phyloP scores from a whole-genome alignment of 176 grass and related monocot genomes.

The Chrysopogon serrulatus region DNA sequence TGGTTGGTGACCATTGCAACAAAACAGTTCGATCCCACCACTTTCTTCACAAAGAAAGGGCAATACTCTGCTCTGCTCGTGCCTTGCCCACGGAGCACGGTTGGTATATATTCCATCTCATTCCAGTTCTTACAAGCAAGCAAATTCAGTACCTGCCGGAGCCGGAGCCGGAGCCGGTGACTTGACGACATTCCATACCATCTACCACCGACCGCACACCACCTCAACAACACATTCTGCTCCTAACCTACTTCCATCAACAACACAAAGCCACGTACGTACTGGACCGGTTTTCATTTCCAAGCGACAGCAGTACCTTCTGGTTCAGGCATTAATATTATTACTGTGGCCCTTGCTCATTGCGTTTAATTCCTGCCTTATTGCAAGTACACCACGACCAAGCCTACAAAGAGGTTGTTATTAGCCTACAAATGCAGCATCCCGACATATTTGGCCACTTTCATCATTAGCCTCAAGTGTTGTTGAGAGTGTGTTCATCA shows the following conservation, averaged over 20 bases:
- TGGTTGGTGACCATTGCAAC: neutral
- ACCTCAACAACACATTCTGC: neutral
- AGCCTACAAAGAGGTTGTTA: neutral
- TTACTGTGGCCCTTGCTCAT: neutral
- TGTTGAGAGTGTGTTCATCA: neutral
- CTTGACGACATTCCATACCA: neutral
- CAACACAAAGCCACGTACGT: no score
- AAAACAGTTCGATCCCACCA: neutral
- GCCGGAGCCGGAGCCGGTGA: no score
- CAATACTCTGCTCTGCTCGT: no score
- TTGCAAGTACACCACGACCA: neutral
- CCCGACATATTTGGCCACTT: neutral
- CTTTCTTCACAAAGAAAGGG: no score
- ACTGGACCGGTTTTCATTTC: neutral
- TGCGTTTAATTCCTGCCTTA: neutral
- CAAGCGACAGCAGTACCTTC: neutral
- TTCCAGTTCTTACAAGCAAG: neutral
- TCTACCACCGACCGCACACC: neutral
- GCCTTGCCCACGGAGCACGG: no score
- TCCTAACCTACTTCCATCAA: no score
- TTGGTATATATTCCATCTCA: neutral
- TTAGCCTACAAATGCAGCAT: neutral
- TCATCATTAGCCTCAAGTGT: neutral
- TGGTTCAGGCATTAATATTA: neutral
- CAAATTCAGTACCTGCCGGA: neutral